phyloP scores from a whole-genome alignment of 257 asterid species.

The Paraleonurus japonicus region DNA sequence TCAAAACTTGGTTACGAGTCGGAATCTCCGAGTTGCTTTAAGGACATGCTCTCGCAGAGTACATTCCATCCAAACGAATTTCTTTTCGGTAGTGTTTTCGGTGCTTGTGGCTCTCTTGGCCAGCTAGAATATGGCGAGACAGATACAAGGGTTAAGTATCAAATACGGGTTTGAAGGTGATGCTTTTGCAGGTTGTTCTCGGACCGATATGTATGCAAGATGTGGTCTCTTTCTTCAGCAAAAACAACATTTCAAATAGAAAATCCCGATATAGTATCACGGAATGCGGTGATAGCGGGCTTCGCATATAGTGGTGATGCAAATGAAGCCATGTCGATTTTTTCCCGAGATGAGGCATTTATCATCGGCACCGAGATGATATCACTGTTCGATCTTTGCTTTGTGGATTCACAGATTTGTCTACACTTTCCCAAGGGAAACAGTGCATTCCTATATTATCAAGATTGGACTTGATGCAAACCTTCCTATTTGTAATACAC shows the following conservation, averaged over 20 bases:
- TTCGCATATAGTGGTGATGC: conserved; percentile 54
- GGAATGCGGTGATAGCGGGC: conserved; percentile 72
- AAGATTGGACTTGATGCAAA: conserved; percentile 46
- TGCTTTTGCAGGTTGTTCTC: conserved; percentile 62
- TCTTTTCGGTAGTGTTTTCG: conserved; percentile 61
- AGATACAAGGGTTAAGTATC: conserved; percentile 58
- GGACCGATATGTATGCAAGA: conserved; percentile 80
- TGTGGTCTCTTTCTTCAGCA: conserved; percentile 56
- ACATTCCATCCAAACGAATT: conserved; percentile 55
- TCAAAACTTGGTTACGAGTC: conserved; percentile 65
- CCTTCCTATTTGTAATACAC: conserved; percentile 60
- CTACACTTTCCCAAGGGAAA: conserved; percentile 52
- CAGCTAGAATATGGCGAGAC: conserved; percentile 56
- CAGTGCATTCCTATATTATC: conserved; percentile 56
- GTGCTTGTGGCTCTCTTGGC: conserved; percentile 58
- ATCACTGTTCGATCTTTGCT: conserved; percentile 69
- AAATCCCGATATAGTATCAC: conserved; percentile 62
- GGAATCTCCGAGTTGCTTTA: conserved; percentile 54
- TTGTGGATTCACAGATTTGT: conserved; percentile 47
- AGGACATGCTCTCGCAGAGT: conserved; percentile 52
- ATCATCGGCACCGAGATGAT: conserved; percentile 48
- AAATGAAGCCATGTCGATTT: conserved; percentile 48
- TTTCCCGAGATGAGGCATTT: conserved; percentile 59
- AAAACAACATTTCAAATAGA: conserved; percentile 54
- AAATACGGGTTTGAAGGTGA: conserved; percentile 53